Evolutionary conservation across 352 stramenopile genomes (phyloP), one percentile per base, ranked within the genome.

Genomic region (Phytophthora foliorum): DNA sequence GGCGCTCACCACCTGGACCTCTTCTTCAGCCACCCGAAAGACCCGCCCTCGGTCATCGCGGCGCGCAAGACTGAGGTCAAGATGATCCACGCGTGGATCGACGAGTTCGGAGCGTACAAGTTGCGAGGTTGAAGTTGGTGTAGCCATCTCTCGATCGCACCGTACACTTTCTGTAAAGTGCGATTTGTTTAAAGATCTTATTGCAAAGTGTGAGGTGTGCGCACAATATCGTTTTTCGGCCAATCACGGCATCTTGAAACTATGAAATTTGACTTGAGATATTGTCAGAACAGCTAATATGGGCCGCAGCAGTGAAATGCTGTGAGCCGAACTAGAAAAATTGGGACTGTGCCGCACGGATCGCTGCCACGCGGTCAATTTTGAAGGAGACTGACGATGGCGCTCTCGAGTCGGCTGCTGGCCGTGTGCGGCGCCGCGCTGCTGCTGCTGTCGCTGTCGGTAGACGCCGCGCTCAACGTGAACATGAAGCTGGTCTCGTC

Each of bases 1-100:
- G 92, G 89, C 14, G 92, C 89, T 6, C 92, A 98, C 63, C 93
- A 98, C 68, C 63, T 98, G 45, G 93, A 98, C 62, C 78, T 98
- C 4, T 98, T 98, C 81, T 98, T 98, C 77, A 94, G 79, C 54
- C 77, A 96, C 55, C 71, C 80, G 22, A 73, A 92, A 24, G 96
- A 99, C 77, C 92, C 95, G 6, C 49, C 63, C 4, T 93, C 88
- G 3, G 90, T 97, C 49, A 73, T 77, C 21, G 62, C 77, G 1
- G 94, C 91, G 8, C 88, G 94, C 34, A 73, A 86, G 42, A 75
- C 74, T 14, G 89, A 98, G 58, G 49, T 97, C 41, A 78, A 88
- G 39, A 73, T 92, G 48, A 97, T 98, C 29, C 74, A 76, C 29
- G 34, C 69, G 25, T 98, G 94, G 94, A 89, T 98, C 60, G 67